phyloP scores from a whole-genome alignment of 2,329 filamentous ascomycete genomes.

The Pezicula neosporulosa region DNA sequence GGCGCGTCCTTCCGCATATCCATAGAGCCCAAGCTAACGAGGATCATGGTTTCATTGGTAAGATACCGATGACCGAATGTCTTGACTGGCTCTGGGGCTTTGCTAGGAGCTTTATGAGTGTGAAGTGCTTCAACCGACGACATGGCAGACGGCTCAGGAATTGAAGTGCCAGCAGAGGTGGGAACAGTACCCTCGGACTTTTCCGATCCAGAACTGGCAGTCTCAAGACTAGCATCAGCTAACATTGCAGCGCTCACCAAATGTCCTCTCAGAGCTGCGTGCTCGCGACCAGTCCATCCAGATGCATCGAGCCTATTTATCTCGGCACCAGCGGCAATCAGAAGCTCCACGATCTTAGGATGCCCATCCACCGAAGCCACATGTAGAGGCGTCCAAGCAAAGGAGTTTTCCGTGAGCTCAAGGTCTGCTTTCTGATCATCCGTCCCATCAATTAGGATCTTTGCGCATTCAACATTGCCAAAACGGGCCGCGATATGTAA shows the following conservation, averaged over 20 bases:
- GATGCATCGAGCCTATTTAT: slow-evolving; percentile 75
- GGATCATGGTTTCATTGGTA: slow-evolving; percentile 80
- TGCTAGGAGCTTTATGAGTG: slow-evolving; percentile 43
- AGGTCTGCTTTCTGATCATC: slow-evolving; percentile 69
- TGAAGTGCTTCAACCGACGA: slow-evolving; percentile 61
- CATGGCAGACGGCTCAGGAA: slow-evolving; percentile 36
- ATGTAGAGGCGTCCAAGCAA: slow-evolving; percentile 93
- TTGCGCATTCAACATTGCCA: slow-evolving; percentile 77
- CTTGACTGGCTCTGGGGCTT: slow-evolving; percentile 76
- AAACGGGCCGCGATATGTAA: slow-evolving; percentile 89
- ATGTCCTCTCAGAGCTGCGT: slow-evolving; percentile 87
- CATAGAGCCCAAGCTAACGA: slow-evolving; percentile 93
- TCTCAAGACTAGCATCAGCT: slow-evolving; percentile 34
- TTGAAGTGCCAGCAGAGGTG: slow-evolving; percentile 31
- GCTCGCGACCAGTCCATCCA: slow-evolving; percentile 92
- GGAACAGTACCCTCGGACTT: slow-evolving; percentile 12
- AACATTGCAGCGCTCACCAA: slow-evolving; percentile 74
- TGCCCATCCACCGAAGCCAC: slow-evolving; percentile 90
- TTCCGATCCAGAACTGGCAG: slow-evolving; percentile 25
- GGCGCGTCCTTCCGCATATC: slow-evolving; percentile 80
- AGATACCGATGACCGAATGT: slow-evolving; percentile 95
- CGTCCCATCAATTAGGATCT: slow-evolving; percentile 69
- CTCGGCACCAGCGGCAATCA: slow-evolving; percentile 77
- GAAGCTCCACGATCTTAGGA: slow-evolving; percentile 67
- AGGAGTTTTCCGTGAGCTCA: slow-evolving; percentile 77